Evolutionary conservation across 2,329 filamentous ascomycete genomes (phyloP).

Genomic region (Rhexocercosporidium sp.): DNA sequence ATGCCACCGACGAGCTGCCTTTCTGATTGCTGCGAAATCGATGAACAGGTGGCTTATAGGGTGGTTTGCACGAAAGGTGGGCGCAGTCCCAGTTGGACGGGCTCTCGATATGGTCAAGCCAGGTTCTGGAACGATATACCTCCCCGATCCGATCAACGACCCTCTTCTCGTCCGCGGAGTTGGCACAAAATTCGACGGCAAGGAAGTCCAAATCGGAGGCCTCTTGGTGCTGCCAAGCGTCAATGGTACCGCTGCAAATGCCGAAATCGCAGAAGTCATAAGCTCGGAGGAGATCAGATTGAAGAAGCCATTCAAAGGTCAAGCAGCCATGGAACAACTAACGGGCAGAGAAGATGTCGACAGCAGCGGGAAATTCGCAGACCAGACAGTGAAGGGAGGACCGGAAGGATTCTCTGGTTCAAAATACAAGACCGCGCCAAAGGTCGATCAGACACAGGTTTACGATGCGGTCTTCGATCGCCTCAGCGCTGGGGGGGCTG

Average conservation of each 20-base stretch:
- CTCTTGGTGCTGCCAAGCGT: slow-evolving; percentile 85
- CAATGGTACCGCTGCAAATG: slow-evolving; percentile 73
- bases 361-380: slow-evolving; percentile 66
- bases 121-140: slow-evolving; percentile 79
- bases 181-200: slow-evolving; percentile 69
- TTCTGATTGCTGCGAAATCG: slow-evolving; percentile 94
- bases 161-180: slow-evolving; percentile 77
- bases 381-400: slow-evolving; percentile 57
- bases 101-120: slow-evolving; percentile 88
- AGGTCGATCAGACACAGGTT: slow-evolving; percentile 91
- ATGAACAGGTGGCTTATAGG: slow-evolving; percentile 91
- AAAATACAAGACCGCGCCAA: slow-evolving; percentile 86
- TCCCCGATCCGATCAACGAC: slow-evolving; percentile 85
- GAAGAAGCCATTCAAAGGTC: slow-evolving; percentile 86
- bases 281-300: slow-evolving; percentile 81
- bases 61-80: slow-evolving; percentile 80
- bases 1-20: slow-evolving; percentile 85
- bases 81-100: slow-evolving; percentile 90
- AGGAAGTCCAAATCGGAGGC: slow-evolving; percentile 76
- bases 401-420: slow-evolving; percentile 70
- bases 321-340: slow-evolving; percentile 76
- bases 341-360: slow-evolving; percentile 79
- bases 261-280: slow-evolving; percentile 82
- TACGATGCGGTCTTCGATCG: slow-evolving; percentile 92
- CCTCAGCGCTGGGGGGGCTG: slow-evolving; percentile 81